Conservation (phyloP, 352 stramenopile genomes). For the Phytopythium kandeliae region DNA sequence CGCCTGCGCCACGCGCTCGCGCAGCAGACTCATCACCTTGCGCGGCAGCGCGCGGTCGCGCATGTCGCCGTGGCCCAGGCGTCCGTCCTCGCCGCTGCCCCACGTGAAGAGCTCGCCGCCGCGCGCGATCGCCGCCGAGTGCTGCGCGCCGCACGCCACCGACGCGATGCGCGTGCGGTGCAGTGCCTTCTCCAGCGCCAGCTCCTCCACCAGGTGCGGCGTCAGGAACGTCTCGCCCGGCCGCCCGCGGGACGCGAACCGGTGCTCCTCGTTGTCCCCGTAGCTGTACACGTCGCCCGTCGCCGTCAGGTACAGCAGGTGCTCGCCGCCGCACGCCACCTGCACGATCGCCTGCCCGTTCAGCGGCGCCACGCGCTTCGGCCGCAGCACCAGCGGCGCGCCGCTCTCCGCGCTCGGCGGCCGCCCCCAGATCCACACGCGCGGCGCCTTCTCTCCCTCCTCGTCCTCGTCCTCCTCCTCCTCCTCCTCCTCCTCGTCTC, state of each 20-base stretch:
- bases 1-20: conserved; percentile 52
- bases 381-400: conserved; percentile 52
- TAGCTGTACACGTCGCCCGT: conserved; percentile 79
- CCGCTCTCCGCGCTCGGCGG: conserved; percentile 45
- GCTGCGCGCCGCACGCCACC: conserved; percentile 68
- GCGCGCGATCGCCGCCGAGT: conserved; percentile 67
- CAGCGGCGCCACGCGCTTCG: conserved; percentile 46
- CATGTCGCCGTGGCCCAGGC: conserved; percentile 77
- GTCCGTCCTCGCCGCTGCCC: conserved; percentile 77
- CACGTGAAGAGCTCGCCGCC: conserved; percentile 75
- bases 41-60: conserved; percentile 63
- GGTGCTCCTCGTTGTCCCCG: conserved; percentile 63
- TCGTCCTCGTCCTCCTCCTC: conserved; percentile 4
- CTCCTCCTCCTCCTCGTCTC: no score
- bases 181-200: conserved; percentile 75
- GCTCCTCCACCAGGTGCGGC: conserved; percentile 68
- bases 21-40: conserved; percentile 77
- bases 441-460: conserved; percentile 19
- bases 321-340: conserved; percentile 71
- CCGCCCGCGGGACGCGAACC: conserved; percentile 10
- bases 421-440: conserved; percentile 69
- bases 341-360: conserved; percentile 61
- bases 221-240: conserved; percentile 30
- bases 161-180: conserved; percentile 53
- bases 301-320: conserved; percentile 69